These are phyloP conservation scores for Miscanthus sacchariflorus DNA, from an alignment of 202 grass and related monocot genomes.

Conservation along the genomic window DNA sequence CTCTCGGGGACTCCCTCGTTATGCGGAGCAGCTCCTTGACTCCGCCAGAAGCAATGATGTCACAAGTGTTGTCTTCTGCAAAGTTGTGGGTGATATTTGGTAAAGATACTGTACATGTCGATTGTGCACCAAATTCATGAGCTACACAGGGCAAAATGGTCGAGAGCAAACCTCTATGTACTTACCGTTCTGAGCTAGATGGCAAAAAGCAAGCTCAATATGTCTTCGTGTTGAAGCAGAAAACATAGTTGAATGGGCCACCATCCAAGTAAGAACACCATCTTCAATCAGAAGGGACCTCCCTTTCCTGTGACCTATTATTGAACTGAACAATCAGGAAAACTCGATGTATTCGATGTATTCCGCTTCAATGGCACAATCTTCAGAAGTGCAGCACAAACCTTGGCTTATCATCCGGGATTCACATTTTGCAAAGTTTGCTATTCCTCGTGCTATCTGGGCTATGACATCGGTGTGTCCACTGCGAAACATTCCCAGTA, in stretches of 20 bases:
- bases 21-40: slow-evolving; percentile 92
- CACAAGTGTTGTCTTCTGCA: slow-evolving; percentile 81
- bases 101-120: not conserved
- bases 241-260: slow-evolving; percentile 66
- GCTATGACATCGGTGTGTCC: slow-evolving; percentile 89
- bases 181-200: slow-evolving; percentile 94
- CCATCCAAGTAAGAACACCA: slow-evolving; percentile 75
- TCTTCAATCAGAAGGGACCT: slow-evolving; percentile 92
- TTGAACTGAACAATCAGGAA: slow-evolving; percentile 13
- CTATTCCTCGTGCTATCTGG: slow-evolving; percentile 92
- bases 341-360: not conserved
- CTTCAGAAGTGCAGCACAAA: slow-evolving; percentile 36
- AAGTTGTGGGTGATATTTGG: not conserved
- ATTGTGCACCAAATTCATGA: not conserved
- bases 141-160: not conserved
- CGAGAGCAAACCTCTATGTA: not conserved
- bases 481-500: slow-evolving; percentile 72
- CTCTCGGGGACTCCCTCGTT: slow-evolving; percentile 73
- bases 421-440: slow-evolving; percentile 99
- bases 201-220: slow-evolving; percentile 89
- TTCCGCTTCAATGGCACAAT: not conserved
- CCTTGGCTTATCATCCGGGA: slow-evolving; percentile 89
- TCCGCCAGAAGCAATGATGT: slow-evolving; percentile 80
- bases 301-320: slow-evolving; percentile 78
- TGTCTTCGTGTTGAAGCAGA: slow-evolving; percentile 68